Evolutionary conservation across 495 filamentous ascomycete genomes (phyloP), one percentile per base, ranked within the genome.

Genomic region (Rostrohypoxylon terebratum): DNA sequence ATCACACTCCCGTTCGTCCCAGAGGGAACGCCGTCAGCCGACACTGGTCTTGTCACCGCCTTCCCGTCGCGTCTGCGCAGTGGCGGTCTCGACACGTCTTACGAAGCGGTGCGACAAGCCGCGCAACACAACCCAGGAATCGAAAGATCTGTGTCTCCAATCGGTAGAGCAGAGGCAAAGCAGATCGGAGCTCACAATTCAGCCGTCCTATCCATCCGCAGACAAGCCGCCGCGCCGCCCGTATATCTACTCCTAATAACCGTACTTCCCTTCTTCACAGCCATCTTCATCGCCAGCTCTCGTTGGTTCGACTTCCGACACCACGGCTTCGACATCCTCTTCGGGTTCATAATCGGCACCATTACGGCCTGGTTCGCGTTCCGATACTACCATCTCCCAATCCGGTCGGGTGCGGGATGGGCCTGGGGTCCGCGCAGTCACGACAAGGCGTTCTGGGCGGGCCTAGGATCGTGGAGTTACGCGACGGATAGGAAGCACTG

Each of bases 261-360:
- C 63, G 82, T 93, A 66, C 78, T 92, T 21, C 88, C 88, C 16
- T 84, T 85, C 73, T 84, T 88, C 67, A 81, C 81, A 10, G 82
- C 88, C 51, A 77, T 86, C 58, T 89, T 86, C 69, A 82, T 90
- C 51, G 78, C 87, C 21, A 83, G 85, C 47, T 89, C 86, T n/a
- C 83, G 88, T 18, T 90, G 85, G 79, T 89, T 93, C 85, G 94
- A 97, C 76, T 93, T 91, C 75, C 86, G 93, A 8, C 94, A 97
- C 72, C 93, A 96, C 80, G 92, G 90, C 11, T 96, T 97, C 80
- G 94, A 97, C 66, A 94, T 96, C 47, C 83, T 97, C 21, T 92
- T 91, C 25, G 93, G 93, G 6, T 90, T 86, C 20, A 74, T 91
- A 1, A 87, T 94, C 50, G 92, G 92, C 7, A 74, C 79, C 21